A percentile compares a stretch with the other conserved stretches of the same genome.
phyloP scores from a whole-genome alignment of 208 protist species.

The Porcisia hertigi region DNA sequence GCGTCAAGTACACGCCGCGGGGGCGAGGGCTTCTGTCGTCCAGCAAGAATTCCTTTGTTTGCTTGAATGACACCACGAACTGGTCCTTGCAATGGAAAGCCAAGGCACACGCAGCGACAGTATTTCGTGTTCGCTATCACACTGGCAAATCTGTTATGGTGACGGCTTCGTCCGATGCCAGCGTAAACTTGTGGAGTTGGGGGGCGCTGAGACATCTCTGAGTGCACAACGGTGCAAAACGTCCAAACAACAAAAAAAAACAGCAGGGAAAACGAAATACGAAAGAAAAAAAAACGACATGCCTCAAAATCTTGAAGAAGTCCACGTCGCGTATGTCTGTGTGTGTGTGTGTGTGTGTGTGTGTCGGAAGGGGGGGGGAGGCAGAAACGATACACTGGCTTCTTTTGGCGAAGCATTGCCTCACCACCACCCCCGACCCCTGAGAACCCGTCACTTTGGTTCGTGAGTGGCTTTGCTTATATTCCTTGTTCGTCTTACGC shows the following conservation, averaged over 20 bases:
- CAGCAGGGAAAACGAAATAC: background rate
- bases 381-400: background rate
- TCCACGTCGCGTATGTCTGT: background rate
- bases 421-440: too few species aligned
- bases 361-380: background rate
- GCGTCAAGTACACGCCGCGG: constrained; percentile 45
- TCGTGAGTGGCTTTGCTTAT: too few species aligned
- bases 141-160: constrained; percentile 36
- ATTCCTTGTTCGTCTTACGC: background rate
- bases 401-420: too few species aligned
- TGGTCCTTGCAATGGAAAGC: constrained; percentile 56
- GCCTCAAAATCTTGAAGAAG: background rate
- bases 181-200: constrained; percentile 74
- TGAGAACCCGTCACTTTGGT: too few species aligned
- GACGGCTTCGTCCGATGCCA: constrained; percentile 45
- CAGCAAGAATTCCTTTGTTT: constrained; percentile 51
- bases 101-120: constrained; percentile 50
- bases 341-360: constrained; percentile 11
- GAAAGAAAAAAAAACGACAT: background rate
- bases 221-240: background rate
- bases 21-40: constrained; percentile 55
- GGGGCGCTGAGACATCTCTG: constrained; percentile 30
- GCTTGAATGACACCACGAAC: constrained; percentile 35
- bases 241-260: background rate
- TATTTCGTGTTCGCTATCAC: constrained; percentile 61